Base-by-base conservation (phyloP, 2,329 filamentous ascomycete genomes). In the Penicillium crustosum region DNA sequence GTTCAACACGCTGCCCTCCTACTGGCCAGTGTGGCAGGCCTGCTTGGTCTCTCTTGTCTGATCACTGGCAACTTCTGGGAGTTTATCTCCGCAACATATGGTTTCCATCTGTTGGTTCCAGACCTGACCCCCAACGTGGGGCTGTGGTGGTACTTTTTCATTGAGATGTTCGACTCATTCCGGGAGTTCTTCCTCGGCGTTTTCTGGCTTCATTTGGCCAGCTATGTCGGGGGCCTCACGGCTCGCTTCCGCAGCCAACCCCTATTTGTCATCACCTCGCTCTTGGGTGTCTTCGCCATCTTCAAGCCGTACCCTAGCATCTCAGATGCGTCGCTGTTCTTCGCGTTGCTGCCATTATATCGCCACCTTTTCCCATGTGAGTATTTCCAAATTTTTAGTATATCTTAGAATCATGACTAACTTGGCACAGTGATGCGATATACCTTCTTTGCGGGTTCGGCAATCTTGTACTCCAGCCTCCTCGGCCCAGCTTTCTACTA, bases 111-210 rank as follows among this genome's bases (percentile, higher is more conserved):
- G 38, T 86, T 94, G 1, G 84, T 99, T 3, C 91, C 92, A 9
- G 94, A 99, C 71, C 82, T 99, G 41, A 95, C 93, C 0, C 94
- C 94, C 13, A 99, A 97, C 65, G 89, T 95, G 31, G 94, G 94
- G 1, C 82, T 99, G 1, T 99, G 94, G 94, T 99, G 94, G 94
- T 99, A 99, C 77, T 99, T 99, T 78, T 97, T 99, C 73, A 96
- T 95, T 66, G 93, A 99, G 73, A 99, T 99, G 87, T 99, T 99
- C 73, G 94, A 99, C 77, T 93, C 93, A 1, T 99, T 99, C 82
- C 86, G 94, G 39, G 88, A 89, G 66, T 99, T 99, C 81, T 99
- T 97, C 82, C 84, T 99, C 3, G 94, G 90, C 54, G 93, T 99
- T 49, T 99, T 99, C 79, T 97, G 95, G 92, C 83, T 99, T 60